Evolutionary conservation across 805 yeast genomes (phyloP).

Genomic region (Spathaspora arborariae): DNA sequence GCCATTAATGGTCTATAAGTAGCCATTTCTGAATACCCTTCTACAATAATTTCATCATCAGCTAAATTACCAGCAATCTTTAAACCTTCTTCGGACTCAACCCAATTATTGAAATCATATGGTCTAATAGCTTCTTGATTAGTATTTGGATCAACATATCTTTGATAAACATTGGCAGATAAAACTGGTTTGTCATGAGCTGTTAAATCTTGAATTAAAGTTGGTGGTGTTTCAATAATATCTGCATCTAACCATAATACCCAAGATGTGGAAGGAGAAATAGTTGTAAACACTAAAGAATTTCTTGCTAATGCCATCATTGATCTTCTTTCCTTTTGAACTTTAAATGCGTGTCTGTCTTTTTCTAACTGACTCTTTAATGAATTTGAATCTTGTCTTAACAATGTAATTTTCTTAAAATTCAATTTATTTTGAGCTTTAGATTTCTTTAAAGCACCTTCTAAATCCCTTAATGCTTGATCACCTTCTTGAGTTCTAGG

Average conservation of each 20-base stretch:
- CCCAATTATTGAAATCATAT: conserved; percentile 96
- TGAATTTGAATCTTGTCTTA: conserved; percentile 86
- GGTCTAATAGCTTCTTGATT: conserved; percentile 67
- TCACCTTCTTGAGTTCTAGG: conserved; percentile 86
- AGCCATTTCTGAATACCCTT: conserved; percentile 90
- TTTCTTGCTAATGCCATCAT: conserved; percentile 95
- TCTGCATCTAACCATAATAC: conserved; percentile 96
- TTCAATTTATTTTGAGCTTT: conserved; percentile 61
- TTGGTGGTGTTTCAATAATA: conserved; percentile 81
- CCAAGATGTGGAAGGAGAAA: conserved; percentile 92
- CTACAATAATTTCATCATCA: conserved; percentile 91
- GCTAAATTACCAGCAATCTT: conserved; percentile 66
- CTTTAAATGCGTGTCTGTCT: conserved; percentile 83
- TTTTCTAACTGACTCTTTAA: conserved; percentile 73
- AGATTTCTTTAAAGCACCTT: conserved; percentile 66
- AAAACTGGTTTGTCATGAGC: conserved; percentile 81
- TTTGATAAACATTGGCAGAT: conserved; percentile 91
- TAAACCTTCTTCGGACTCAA: conserved; percentile 75
- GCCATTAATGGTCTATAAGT: conserved; percentile 97
- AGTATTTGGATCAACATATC: conserved; percentile 57
- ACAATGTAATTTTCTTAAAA: conserved; percentile 79
- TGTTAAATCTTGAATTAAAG: conserved; percentile 83
- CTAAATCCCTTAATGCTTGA: conserved; percentile 65
- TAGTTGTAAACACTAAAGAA: conserved; percentile 81
- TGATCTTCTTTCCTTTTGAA: conserved; percentile 84